A percentile compares a stretch with the other conserved stretches of the same genome.
Evolutionary conservation across 2,329 filamentous ascomycete genomes (phyloP).

Genomic region (Aspergillus ochraceoroseus): DNA sequence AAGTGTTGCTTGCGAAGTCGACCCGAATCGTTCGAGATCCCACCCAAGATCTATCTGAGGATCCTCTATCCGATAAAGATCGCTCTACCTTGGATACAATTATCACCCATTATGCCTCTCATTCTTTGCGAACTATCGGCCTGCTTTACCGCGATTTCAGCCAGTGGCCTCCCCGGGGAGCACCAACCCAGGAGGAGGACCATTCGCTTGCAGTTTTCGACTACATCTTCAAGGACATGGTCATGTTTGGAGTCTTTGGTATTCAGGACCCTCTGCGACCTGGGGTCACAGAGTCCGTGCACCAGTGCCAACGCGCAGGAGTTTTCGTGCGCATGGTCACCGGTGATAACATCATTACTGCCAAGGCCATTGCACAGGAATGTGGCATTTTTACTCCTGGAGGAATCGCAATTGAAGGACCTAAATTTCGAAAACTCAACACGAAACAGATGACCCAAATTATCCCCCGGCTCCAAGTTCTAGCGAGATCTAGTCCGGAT

Average conservation of each 20-base stretch:
- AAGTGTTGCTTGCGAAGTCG: conserved; percentile 47
- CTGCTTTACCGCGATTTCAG: conserved; percentile 80
- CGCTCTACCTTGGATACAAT: conserved; percentile 57
- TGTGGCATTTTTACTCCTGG: conserved; percentile 67
- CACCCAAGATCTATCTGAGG: conserved; percentile 52
- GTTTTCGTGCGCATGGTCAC: conserved; percentile 82
- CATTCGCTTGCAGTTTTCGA: conserved; percentile 61
- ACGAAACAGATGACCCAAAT: conserved; percentile 61
- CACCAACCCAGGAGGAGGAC: conserved; percentile 54
- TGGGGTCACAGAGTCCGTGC: conserved; percentile 69
- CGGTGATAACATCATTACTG: conserved; percentile 74
- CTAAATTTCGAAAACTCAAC: conserved; percentile 68
- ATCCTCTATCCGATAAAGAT: conserved; percentile 54
- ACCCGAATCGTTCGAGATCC: conserved; percentile 55
- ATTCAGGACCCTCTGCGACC: conserved; percentile 75
- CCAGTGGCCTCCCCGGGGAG: conserved; percentile 70
- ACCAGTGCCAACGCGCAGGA: conserved; percentile 67
- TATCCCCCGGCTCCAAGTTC: conserved; percentile 64
- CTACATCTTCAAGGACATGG: conserved; percentile 63
- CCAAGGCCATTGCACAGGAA: conserved; percentile 71
- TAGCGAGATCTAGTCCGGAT: conserved; percentile 69
- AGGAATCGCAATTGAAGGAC: conserved; percentile 71
- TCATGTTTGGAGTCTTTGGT: conserved; percentile 65
- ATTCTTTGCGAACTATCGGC: conserved; percentile 78
- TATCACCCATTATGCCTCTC: conserved; percentile 71